phyloP scores from a whole-genome alignment of 1,284 basidiomycete species.

The Hemileia vastatrix region DNA sequence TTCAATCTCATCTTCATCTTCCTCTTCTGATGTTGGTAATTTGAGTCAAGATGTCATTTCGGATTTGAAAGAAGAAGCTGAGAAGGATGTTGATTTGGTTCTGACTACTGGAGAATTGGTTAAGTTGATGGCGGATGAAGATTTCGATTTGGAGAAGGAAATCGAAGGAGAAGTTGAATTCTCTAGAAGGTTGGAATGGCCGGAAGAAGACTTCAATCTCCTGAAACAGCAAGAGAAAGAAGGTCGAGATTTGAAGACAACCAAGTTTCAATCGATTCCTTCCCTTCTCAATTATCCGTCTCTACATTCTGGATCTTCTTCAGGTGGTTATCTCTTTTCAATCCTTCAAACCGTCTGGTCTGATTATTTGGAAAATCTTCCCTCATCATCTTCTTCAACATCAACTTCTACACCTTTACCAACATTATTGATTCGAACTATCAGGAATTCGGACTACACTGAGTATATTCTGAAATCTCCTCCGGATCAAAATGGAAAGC shows the following conservation, averaged over 20 bases:
- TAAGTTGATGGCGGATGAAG: conserved; percentile 68
- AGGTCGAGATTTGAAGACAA: conserved; percentile 4
- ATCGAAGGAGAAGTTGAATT: conserved; percentile 51
- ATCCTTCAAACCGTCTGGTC: no score
- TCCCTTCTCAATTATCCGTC: conserved; percentile 56
- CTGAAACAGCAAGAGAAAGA: no score
- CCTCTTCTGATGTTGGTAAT: no score
- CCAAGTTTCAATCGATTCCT: conserved; percentile 14
- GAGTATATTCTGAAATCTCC: conserved; percentile 52
- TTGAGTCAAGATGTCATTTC: conserved; percentile 68
- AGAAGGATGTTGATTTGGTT: conserved; percentile 97
- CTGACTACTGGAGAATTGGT: conserved; percentile 93
- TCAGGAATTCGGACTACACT: conserved; percentile 56
- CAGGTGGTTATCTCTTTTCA: no score
- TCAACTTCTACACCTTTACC: conserved; percentile 34
- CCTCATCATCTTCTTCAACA: conserved; percentile 46
- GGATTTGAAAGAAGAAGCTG: conserved; percentile 71
- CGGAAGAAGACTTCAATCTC: no score
- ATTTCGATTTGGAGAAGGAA: conserved; percentile 60
- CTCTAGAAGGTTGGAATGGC: neutral
- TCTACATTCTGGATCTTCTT: no score
- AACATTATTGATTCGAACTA: conserved; percentile 52
- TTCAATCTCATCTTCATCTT: conserved; percentile 84
- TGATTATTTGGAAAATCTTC: no score
- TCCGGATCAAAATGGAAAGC: neutral